phyloP scores from a whole-genome alignment of 1,284 basidiomycete genomes.

The Ganoderma meredithae region DNA sequence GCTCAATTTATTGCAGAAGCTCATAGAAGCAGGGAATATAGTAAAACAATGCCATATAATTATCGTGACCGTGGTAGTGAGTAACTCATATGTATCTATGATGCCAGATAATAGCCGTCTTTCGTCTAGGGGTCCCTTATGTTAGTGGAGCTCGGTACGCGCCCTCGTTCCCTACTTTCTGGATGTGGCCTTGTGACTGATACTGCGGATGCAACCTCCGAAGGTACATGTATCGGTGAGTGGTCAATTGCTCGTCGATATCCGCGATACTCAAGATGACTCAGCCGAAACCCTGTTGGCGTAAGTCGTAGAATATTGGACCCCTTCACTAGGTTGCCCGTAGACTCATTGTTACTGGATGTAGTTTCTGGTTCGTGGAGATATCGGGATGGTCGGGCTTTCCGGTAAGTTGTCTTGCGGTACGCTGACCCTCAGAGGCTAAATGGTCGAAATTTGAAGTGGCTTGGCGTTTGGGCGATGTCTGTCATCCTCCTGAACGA shows the following conservation, averaged over 20 bases:
- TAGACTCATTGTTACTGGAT: not conserved
- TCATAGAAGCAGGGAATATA: not conserved
- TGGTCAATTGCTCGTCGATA: not conserved
- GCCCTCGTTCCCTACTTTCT: not conserved
- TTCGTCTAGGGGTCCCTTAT: not conserved
- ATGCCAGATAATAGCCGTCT: not conserved
- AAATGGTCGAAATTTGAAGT: not conserved
- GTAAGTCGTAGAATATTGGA: not conserved
- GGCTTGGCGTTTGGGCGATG: not conserved
- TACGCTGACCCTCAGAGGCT: not conserved
- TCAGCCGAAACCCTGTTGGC: slow-evolving; percentile 1
- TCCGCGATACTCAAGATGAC: not conserved
- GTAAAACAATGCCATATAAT: slow-evolving; percentile 2
- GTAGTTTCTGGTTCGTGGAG: not conserved
- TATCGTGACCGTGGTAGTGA: slow-evolving; percentile 1
- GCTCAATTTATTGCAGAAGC: not conserved
- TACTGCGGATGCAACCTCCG: not conserved
- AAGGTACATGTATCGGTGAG: slow-evolving; percentile 3
- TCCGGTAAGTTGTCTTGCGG: not conserved
- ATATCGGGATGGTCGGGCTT: slow-evolving; percentile 1
- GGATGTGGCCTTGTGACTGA: not conserved
- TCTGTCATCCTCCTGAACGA: slow-evolving; percentile 2
- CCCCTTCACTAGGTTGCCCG: not conserved
- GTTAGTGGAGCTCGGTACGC: not conserved
- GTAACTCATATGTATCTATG: not conserved